Conservation (phyloP, 164 flowering plant genomes). For the Platanus orientalis region DNA sequence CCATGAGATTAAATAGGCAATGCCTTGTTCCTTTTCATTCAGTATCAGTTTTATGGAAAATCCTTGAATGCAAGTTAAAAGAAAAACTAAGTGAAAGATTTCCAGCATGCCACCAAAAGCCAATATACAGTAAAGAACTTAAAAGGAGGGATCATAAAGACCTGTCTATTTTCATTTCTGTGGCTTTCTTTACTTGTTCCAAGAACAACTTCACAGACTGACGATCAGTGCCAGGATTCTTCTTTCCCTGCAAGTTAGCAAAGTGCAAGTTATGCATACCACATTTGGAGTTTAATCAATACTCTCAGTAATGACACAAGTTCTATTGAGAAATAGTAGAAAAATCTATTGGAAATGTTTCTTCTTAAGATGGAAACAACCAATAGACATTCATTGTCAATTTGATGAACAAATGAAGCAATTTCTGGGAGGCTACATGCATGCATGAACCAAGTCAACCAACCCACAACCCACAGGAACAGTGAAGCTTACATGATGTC, state of each 20-base stretch:
- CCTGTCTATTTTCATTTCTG: constrained; percentile 92
- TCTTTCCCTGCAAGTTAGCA: constrained; percentile 67
- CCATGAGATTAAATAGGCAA: neutral
- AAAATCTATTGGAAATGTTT: no score
- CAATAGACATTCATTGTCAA: neutral
- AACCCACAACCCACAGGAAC: no score
- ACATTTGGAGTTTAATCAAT: neutral
- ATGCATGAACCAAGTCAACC: neutral
- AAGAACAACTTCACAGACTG: constrained; percentile 62
- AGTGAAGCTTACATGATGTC: no score
- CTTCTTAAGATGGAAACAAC: neutral
- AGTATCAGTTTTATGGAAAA: neutral
- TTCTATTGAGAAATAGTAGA: neutral
- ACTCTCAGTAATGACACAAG: neutral
- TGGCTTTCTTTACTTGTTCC: constrained; percentile 63
- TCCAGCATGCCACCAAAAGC: neutral
- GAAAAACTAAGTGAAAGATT: no score
- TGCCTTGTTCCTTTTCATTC: neutral
- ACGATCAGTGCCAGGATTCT: constrained; percentile 80
- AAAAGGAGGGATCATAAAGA: constrained; percentile 13
- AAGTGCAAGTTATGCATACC: neutral
- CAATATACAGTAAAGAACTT: neutral
- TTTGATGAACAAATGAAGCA: neutral
- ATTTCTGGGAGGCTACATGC: neutral
- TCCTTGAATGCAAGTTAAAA: no score